These are phyloP conservation scores for Hypoxylon sp. DNA, from an alignment of 2,329 filamentous ascomycete species.

Conservation along the genomic window DNA sequence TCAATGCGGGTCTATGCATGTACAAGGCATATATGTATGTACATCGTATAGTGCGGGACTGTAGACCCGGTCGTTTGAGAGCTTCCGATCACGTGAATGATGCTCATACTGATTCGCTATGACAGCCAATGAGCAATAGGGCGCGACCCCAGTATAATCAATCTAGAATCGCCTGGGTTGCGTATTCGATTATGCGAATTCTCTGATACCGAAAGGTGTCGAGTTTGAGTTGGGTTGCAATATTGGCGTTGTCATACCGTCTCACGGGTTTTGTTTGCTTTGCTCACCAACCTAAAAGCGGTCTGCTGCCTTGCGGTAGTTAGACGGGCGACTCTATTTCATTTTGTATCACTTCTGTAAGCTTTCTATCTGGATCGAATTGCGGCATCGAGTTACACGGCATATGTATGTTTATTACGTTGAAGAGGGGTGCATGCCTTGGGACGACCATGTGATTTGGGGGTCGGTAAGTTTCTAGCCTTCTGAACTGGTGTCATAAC, in stretches of 20 bases:
- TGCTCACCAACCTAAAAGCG: background rate
- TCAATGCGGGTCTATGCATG: constrained; percentile 1
- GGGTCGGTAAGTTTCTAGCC: background rate
- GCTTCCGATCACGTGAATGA: constrained; percentile 44
- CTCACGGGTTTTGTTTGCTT: background rate
- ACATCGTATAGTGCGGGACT: background rate
- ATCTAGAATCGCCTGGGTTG: background rate
- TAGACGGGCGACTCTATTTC: background rate
- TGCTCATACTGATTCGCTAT: constrained; percentile 42
- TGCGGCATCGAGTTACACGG: constrained; percentile 29
- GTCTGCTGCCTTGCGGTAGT: constrained; percentile 7
- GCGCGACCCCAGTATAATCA: background rate
- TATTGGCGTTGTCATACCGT: background rate
- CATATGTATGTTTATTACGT: constrained; percentile 25
- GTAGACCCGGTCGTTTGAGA: background rate
- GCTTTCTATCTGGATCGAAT: constrained; percentile 7
- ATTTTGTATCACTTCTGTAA: background rate
- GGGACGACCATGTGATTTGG: constrained; percentile 11
- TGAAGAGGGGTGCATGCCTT: constrained; percentile 4
- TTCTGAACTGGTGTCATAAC: background rate
- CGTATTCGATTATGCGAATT: background rate
- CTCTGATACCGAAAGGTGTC: background rate
- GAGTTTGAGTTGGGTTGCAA: background rate
- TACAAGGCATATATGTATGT: background rate
- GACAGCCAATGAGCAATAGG: constrained; percentile 4